Conservation (phyloP, 108 stramenopile genomes). For the Nitzschia sp. region DNA sequence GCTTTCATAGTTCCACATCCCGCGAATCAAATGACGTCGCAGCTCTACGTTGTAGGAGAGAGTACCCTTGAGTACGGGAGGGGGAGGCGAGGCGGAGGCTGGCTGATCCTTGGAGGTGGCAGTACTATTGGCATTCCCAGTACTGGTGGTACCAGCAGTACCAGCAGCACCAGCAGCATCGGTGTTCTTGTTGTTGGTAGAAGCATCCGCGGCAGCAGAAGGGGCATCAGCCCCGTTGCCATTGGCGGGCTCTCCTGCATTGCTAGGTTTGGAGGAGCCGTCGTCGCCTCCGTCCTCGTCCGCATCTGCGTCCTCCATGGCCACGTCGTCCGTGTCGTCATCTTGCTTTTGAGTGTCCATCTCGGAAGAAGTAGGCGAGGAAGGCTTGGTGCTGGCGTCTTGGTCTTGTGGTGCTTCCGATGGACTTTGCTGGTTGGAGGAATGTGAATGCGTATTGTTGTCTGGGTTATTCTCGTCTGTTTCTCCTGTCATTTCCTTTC, state of each 20-base stretch:
- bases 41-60: slow-evolving; percentile 68
- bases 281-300: neutral
- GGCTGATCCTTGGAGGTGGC: neutral
- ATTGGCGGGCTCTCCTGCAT: neutral
- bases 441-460: neutral
- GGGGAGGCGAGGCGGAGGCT: slow-evolving; percentile 37
- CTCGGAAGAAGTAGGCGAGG: neutral
- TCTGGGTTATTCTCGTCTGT: slow-evolving; percentile 7
- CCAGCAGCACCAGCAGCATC: neutral
- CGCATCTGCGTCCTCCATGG: slow-evolving; percentile 27
- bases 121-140: slow-evolving; percentile 25
- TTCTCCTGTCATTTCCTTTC: neutral
- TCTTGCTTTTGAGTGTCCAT: neutral
- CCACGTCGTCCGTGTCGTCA: slow-evolving; percentile 21
- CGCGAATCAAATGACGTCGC: slow-evolving; percentile 80
- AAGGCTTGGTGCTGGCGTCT: slow-evolving; percentile 1
- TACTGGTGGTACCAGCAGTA: neutral
- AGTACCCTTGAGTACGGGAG: slow-evolving; percentile 69
- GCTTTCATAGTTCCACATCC: slow-evolving; percentile 86
- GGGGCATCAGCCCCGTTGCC: neutral
- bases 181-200: neutral
- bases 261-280: neutral
- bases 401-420: neutral
- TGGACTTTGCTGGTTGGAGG: neutral
- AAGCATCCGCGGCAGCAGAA: slow-evolving; percentile 4